phyloP scores from a whole-genome alignment of 306 rosid genomes.

The Quillaja saponaria region DNA sequence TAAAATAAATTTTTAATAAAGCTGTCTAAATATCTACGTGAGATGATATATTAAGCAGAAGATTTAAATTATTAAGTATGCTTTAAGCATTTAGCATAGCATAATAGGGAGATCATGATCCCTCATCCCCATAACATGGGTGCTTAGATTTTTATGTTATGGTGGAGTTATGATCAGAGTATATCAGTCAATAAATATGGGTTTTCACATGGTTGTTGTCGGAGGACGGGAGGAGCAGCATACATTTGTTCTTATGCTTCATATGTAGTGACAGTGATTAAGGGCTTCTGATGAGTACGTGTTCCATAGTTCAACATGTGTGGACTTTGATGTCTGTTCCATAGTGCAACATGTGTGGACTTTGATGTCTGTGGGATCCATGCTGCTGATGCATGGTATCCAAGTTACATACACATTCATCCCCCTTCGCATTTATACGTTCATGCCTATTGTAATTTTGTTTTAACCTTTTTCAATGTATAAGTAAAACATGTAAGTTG shows the following conservation, averaged over 20 bases:
- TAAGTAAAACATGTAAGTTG: conserved; percentile 24
- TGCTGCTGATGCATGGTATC: conserved; percentile 9
- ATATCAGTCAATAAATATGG: neutral
- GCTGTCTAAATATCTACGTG: neutral
- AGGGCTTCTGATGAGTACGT: neutral
- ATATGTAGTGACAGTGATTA: neutral
- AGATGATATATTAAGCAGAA: neutral
- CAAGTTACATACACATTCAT: neutral
- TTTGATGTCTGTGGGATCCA: conserved; percentile 2
- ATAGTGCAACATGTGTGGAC: neutral
- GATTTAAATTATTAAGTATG: neutral
- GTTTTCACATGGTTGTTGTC: neutral
- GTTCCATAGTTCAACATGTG: conserved; percentile 6
- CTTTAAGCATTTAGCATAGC: conserved; percentile 2
- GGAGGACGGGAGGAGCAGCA: neutral
- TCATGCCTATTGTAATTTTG: neutral
- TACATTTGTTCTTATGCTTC: neutral
- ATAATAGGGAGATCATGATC: conserved; percentile 15
- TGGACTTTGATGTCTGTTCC: conserved; percentile 12
- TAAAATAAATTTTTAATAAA: neutral
- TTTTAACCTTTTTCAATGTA: neutral
- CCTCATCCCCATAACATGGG: neutral
- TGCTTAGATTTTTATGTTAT: too few species aligned
- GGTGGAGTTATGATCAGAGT: neutral
- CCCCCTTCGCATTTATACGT: neutral